Percentiles rank a stretch among this genome's conserved stretches.
phyloP scores from a whole-genome alignment of 2,329 filamentous ascomycete genomes.

The Sporothrix humicola region DNA sequence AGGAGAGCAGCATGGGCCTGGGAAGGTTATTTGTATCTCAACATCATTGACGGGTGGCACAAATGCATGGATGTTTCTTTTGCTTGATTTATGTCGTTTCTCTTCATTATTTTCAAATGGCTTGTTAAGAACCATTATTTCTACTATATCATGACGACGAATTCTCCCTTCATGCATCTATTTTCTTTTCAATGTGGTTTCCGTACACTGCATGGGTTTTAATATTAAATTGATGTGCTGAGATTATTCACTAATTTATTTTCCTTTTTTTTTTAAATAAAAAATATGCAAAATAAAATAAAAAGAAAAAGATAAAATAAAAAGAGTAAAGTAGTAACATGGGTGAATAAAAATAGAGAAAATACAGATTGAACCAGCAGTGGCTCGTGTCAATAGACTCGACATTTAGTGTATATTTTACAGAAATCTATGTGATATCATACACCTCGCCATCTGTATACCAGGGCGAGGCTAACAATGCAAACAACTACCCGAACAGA shows the following conservation, averaged over 20 bases:
- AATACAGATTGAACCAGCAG: background rate
- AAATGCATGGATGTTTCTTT: background rate
- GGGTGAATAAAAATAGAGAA: background rate
- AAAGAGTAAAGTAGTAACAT: no score
- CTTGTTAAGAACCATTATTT: background rate
- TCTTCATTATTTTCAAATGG: background rate
- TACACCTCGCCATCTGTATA: background rate
- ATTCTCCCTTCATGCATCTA: background rate
- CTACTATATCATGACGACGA: background rate
- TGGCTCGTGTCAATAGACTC: background rate
- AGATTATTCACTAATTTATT: no score
- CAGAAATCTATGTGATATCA: background rate
- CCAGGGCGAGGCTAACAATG: background rate
- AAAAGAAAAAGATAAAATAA: background rate
- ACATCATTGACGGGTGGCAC: constrained; percentile 14
- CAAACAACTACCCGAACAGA: background rate
- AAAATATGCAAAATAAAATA: background rate
- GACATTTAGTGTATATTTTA: background rate
- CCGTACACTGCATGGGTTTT: background rate
- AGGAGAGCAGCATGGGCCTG: no score
- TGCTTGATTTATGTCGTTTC: background rate
- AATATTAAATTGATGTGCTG: background rate
- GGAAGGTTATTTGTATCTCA: background rate
- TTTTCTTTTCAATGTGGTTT: no score
- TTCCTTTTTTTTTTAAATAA: background rate